Evolutionary conservation across 805 yeast species (phyloP).

Genomic region (Hyphopichia homilentoma): DNA sequence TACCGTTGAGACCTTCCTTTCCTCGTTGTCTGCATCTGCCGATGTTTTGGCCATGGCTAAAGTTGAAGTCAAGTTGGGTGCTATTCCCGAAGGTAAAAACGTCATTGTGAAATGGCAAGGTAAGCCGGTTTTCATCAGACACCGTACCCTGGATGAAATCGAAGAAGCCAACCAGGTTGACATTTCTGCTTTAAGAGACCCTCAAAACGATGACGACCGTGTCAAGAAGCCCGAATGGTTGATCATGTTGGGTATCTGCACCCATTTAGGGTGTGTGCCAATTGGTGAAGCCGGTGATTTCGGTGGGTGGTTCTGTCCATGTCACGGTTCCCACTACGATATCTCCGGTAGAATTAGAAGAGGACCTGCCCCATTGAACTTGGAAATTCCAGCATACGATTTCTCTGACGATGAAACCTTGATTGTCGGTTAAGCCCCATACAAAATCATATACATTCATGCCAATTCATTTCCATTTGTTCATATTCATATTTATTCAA

Average conservation of each 20-base stretch:
- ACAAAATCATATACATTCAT: background rate
- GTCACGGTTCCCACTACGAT: slow-evolving; percentile 99
- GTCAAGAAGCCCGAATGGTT: slow-evolving; percentile 97
- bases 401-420: slow-evolving; percentile 75
- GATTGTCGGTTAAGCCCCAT: slow-evolving; percentile 68
- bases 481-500: background rate
- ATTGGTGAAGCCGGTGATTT: slow-evolving; percentile 99
- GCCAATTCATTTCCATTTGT: slow-evolving; percentile 4
- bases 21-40: slow-evolving; percentile 96
- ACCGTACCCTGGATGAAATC: slow-evolving; percentile 91
- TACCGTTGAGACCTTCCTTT: slow-evolving; percentile 88
- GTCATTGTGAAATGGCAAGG: slow-evolving; percentile 99
- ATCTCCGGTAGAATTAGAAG: slow-evolving; percentile 99
- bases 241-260: slow-evolving; percentile 98
- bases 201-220: slow-evolving; percentile 89
- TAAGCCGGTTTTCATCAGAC: slow-evolving; percentile 99
- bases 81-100: slow-evolving; percentile 96
- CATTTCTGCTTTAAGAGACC: slow-evolving; percentile 80
- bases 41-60: slow-evolving; percentile 99
- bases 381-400: slow-evolving; percentile 92
- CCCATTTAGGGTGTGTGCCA: slow-evolving; percentile 99
- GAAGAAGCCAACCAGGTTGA: slow-evolving; percentile 90
- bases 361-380: slow-evolving; percentile 99
- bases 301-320: slow-evolving; percentile 99
- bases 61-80: slow-evolving; percentile 91